A percentile compares a stretch with the other conserved stretches of the same genome.
Conservation (phyloP, 1,284 basidiomycete species). For the Violaceomyces palustris region DNA sequence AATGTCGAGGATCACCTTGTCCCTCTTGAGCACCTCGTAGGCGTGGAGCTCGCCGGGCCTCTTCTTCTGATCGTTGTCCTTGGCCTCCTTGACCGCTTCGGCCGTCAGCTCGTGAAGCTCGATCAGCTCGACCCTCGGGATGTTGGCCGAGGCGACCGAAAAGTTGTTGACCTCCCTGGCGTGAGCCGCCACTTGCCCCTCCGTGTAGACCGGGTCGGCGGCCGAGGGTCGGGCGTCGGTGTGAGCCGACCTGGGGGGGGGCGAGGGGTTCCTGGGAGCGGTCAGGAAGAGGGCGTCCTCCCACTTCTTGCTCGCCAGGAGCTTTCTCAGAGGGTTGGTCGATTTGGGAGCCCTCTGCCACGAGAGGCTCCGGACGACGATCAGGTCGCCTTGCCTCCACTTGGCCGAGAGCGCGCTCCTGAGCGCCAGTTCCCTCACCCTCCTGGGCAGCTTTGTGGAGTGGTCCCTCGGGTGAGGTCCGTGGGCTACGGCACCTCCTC, state of each 20-base stretch:
- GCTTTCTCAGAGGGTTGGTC: constrained; percentile 34
- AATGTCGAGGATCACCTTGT: constrained; percentile 45
- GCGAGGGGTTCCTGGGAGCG: constrained; percentile 39
- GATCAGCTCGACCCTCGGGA: constrained; percentile 42
- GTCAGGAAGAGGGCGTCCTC: constrained; percentile 46
- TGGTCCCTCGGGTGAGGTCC: constrained; percentile 87
- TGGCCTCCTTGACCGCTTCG: constrained; percentile 26
- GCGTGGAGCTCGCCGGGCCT: constrained; percentile 51
- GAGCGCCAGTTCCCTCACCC: constrained; percentile 88
- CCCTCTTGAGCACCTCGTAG: constrained; percentile 46
- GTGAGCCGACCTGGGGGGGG: constrained; percentile 12
- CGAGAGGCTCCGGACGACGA: constrained; percentile 64
- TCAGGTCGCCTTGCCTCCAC: constrained; percentile 68
- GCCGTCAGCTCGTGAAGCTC: constrained; percentile 39
- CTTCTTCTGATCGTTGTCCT: constrained; percentile 42
- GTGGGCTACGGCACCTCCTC: constrained; percentile 85
- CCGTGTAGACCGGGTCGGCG: constrained; percentile 38
- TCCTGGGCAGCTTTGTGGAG: constrained; percentile 79
- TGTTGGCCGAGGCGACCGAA: constrained; percentile 35
- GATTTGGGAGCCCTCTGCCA: constrained; percentile 45
- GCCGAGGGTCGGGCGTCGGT: constrained; percentile 31
- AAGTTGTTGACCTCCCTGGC: constrained; percentile 35
- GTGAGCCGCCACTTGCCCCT: constrained; percentile 35
- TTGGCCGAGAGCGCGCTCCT: constrained; percentile 78
- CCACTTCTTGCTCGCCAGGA: constrained; percentile 43